Conservation (phyloP, 2,329 filamentous ascomycete genomes). For the Sclerotinia subarctica region DNA sequence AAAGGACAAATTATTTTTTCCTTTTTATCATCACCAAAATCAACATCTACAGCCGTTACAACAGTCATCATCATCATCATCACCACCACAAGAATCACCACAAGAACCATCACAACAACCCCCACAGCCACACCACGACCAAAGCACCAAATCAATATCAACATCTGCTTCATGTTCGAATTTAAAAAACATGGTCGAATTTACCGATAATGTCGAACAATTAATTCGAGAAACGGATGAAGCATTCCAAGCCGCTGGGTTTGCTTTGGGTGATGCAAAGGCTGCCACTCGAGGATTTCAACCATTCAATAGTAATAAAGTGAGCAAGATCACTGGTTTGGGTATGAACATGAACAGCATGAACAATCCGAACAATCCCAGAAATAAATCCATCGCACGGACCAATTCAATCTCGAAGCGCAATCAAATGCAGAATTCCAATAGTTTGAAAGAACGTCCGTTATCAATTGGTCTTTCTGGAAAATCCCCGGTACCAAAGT, state of each 20-base stretch:
- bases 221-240: conserved; percentile 51
- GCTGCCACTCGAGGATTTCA: conserved; percentile 36
- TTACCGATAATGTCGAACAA: conserved; percentile 39
- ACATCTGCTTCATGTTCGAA: conserved; percentile 31
- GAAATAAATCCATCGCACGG: conserved; percentile 11
- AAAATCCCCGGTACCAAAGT: conserved; percentile 32
- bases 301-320: conserved; percentile 11
- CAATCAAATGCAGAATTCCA: conserved; percentile 19
- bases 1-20: not conserved
- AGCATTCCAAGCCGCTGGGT: conserved; percentile 48
- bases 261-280: conserved; percentile 43
- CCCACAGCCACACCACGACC: not conserved
- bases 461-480: conserved; percentile 24
- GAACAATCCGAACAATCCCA: not conserved
- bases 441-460: conserved; percentile 20
- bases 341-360: not conserved
- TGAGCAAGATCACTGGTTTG: not conserved
- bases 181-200: conserved; percentile 27
- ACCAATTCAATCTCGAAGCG: conserved; percentile 26
- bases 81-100: not conserved
- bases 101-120: not conserved
- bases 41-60: not conserved
- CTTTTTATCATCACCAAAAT: not conserved
- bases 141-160: not conserved
- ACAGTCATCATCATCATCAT: too few relatives aligned